These are phyloP conservation scores for Ceratocystis eucalypticola DNA, from an alignment of 2,329 filamentous ascomycete genomes.

Conservation along the genomic window DNA sequence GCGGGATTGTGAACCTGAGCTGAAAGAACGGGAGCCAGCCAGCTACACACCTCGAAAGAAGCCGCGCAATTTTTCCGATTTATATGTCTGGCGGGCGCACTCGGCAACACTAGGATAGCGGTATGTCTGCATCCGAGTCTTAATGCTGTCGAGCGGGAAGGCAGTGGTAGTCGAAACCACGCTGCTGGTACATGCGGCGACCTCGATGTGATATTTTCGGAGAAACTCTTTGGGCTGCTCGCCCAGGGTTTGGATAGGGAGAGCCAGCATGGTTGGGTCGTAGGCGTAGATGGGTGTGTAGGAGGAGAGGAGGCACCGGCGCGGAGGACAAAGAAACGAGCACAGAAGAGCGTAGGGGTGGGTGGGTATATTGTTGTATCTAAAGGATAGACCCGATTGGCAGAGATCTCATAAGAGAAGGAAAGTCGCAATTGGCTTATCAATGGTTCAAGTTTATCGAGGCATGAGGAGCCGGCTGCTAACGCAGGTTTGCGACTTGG, in stretches of 20 bases:
- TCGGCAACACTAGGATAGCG: constrained; percentile 61
- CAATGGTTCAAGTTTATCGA: background rate
- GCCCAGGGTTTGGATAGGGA: constrained; percentile 15
- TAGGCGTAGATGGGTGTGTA: background rate
- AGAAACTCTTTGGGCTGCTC: constrained; percentile 17
- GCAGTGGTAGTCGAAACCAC: constrained; percentile 64
- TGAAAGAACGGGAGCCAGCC: background rate
- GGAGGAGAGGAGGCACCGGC: background rate
- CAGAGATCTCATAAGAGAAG: background rate
- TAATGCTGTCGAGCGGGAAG: constrained; percentile 81
- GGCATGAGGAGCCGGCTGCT: background rate
- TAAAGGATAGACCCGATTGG: background rate
- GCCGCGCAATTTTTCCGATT: constrained; percentile 54
- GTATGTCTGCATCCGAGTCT: constrained; percentile 82
- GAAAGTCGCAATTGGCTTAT: background rate
- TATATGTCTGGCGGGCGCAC: constrained; percentile 64
- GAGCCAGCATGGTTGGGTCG: constrained; percentile 14
- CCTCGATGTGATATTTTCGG: constrained; percentile 55
- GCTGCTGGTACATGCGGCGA: constrained; percentile 64
- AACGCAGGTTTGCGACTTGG: background rate
- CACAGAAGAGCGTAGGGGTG: background rate
- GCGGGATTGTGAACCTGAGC: background rate
- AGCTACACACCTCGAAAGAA: constrained; percentile 61
- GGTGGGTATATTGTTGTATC: background rate
- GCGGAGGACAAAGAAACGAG: background rate